Base-by-base conservation (phyloP, 108 stramenopile genomes). In the Cylindrotheca fusiformis region DNA sequence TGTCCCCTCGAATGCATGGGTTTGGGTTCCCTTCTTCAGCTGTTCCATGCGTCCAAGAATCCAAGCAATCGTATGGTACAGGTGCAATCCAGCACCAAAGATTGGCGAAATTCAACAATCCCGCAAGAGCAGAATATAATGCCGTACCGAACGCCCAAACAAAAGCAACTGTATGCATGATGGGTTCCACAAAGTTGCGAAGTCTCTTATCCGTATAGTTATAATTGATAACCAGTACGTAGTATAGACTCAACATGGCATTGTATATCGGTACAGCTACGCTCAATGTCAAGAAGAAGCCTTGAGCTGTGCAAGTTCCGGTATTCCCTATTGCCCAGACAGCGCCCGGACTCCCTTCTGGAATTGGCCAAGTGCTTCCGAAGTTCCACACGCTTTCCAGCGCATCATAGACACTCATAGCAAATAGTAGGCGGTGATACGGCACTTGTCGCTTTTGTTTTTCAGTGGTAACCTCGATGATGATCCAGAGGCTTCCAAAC, bases 81-180 rank as follows among this genome's bases (percentile, higher is more conserved):
- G 71, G 44, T 20, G 82, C 60, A 27, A 78, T 78, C 82, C 82
- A 83, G 41, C 82, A 83, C 76, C 78, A 77, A 14, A 77, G 28
- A 1, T 63, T 48, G 2, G 76, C 75, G 47, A 55, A 60, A 51
- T 83, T 83, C 32, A 67, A 77, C 32, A 79, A 33, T 4, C 50
- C 66, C 31, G 77, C 23, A 8, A 72, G 41, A 21, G 69, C 21
- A 0, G 58, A 72, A 0, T 51, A 25, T 12, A 75, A 20, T 0
- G 74, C 60, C 2, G 70, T 63, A n/a, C n/a, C n/a, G n/a, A n/a
- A n/a, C n/a, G n/a, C n/a, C n/a, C n/a, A n/a, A n/a, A n/a, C n/a
- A n/a, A 0, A 31, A 1, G 59, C n/a, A 14, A 73, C 28, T 2
- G 41, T 28, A 52, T 77, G 78, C 67, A 79, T 48, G 12, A 36